Percentiles rank a stretch among this genome's conserved stretches.
Evolutionary conservation across 495 filamentous ascomycete species (phyloP).

Genomic region (Hypomontagnella monticulosa): DNA sequence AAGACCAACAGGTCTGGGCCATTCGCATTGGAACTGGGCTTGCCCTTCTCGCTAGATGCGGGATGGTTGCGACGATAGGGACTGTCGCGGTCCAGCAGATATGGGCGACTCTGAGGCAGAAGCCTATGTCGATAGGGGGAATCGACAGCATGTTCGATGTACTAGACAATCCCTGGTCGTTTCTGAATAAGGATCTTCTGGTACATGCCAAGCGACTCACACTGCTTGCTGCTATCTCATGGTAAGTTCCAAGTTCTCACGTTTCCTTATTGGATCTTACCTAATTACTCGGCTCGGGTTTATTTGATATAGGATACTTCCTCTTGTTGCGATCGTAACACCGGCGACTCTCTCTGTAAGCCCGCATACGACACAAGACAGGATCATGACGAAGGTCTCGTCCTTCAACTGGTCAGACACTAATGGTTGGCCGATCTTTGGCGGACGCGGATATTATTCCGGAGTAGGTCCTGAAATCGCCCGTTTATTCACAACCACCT

Average conservation of each 20-base stretch:
- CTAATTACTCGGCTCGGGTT: no score
- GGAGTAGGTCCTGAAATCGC: slow-evolving; percentile 20
- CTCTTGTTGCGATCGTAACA: slow-evolving; percentile 18
- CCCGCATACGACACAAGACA: slow-evolving; percentile 2
- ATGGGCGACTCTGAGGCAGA: slow-evolving; percentile 27
- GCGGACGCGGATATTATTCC: slow-evolving; percentile 10
- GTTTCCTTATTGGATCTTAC: not conserved
- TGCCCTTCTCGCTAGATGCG: slow-evolving; percentile 21
- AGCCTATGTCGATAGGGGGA: slow-evolving; percentile 24
- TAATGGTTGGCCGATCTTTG: slow-evolving; percentile 15
- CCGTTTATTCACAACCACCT: slow-evolving; percentile 29
- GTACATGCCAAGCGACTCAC: slow-evolving; percentile 13
- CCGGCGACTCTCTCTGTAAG: slow-evolving; percentile 22
- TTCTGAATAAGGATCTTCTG: slow-evolving; percentile 20
- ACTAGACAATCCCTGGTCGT: slow-evolving; percentile 24
- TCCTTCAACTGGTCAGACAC: slow-evolving; percentile 20
- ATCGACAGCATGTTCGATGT: slow-evolving; percentile 34
- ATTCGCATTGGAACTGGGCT: slow-evolving; percentile 23
- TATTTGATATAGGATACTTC: not conserved
- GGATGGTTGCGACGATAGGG: slow-evolving; percentile 20
- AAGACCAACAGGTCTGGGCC: slow-evolving; percentile 24
- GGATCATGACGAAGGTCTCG: not conserved
- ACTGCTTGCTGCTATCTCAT: slow-evolving; percentile 22
- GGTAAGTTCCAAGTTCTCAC: slow-evolving; percentile 2
- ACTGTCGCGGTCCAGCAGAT: slow-evolving; percentile 23